Base-by-base conservation (phyloP, 208 protist genomes). In the Herpetomonas samuelpessoai region DNA sequence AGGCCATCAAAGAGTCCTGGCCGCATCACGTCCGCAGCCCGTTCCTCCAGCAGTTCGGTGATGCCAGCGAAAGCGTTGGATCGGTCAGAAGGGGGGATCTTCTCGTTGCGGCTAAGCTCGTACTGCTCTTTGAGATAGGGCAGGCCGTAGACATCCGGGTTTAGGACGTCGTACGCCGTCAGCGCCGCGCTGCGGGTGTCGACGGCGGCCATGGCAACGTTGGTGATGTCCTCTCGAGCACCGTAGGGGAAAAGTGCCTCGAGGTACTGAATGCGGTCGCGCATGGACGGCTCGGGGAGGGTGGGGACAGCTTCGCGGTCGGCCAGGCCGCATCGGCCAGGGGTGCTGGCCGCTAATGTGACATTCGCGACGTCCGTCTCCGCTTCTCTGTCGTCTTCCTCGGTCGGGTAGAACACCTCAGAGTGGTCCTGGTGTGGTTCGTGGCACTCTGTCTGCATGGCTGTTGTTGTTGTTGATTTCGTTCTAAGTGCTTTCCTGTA, bases 171-270 rank as follows among this genome's bases (percentile, higher is more conserved):
- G 59, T 91, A 87, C 14, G 71, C 68, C 12, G 41, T 31, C 22
- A 41, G 39, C 2, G 79, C 74, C 19, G 87, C 75, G 24, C 83
- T 74, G 45, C 90, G 77, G 0, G 76, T 52, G 35, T 45, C 59
- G 7, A 65, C 35, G 26, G 74, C 71, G 16, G 55, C 57, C 25
- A 4, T 12, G 14, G 81, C 55, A 35, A 74, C 54, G 1, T 58
- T 48, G 14, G 51, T 39, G 1, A 90, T 58, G 31, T 79, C 58
- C 2, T 74, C 55, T 16, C 68, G 49, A 4, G 55, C 22, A 1
- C 75, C 81, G 52, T 91, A 89, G n/a, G 87, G 83, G 52, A 82
- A 93, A 1, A 93, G 66, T 0, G 81, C 83, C 30, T 76, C 67
- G 9, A 93, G 45, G 27, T 88, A 81, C 12, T 69, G 55, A 18